Evolutionary conservation across 2,329 filamentous ascomycete genomes (phyloP).

Genomic region (Cytospora mali): DNA sequence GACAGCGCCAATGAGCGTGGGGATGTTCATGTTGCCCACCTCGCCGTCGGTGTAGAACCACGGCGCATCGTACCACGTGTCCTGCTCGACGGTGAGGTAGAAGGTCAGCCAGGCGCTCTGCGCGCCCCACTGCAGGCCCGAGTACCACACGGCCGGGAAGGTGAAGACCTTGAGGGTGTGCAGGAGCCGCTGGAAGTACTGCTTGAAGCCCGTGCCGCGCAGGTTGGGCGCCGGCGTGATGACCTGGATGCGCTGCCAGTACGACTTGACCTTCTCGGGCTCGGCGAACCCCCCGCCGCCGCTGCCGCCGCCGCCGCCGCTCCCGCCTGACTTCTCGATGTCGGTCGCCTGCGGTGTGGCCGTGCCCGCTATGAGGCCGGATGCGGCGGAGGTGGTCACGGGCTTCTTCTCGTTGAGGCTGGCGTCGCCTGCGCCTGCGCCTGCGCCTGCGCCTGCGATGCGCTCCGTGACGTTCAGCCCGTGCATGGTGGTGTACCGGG

Average conservation of each 20-base stretch:
- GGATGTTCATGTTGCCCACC: slow-evolving; percentile 35
- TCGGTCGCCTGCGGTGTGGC: slow-evolving; percentile 24
- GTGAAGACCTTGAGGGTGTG: slow-evolving; percentile 50
- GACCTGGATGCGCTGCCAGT: slow-evolving; percentile 57
- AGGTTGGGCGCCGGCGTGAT: slow-evolving; percentile 60
- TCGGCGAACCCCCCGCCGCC: no score
- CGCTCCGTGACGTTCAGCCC: slow-evolving; percentile 32
- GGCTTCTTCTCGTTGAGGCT: slow-evolving; percentile 29
- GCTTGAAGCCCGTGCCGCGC: slow-evolving; percentile 54
- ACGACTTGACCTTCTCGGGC: slow-evolving; percentile 46
- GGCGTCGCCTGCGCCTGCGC: slow-evolving; percentile 14
- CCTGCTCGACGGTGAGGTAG: slow-evolving; percentile 55
- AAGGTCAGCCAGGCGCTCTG: slow-evolving; percentile 64
- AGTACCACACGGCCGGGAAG: slow-evolving; percentile 47
- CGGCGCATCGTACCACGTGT: slow-evolving; percentile 41
- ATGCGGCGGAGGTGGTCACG: background rate
- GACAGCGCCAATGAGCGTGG: slow-evolving; percentile 35
- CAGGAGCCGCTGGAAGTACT: slow-evolving; percentile 55
- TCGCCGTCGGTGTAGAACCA: slow-evolving; percentile 38
- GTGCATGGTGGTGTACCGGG: slow-evolving; percentile 38
- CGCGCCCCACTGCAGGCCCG: slow-evolving; percentile 40
- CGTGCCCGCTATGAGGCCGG: background rate
- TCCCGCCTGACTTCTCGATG: slow-evolving; percentile 22
- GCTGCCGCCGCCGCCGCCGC: no score
- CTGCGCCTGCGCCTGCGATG: slow-evolving; percentile 28